Base-by-base conservation (phyloP, 371 early-diverging fungal genomes). In the Vairimorpha ceranae region DNA sequence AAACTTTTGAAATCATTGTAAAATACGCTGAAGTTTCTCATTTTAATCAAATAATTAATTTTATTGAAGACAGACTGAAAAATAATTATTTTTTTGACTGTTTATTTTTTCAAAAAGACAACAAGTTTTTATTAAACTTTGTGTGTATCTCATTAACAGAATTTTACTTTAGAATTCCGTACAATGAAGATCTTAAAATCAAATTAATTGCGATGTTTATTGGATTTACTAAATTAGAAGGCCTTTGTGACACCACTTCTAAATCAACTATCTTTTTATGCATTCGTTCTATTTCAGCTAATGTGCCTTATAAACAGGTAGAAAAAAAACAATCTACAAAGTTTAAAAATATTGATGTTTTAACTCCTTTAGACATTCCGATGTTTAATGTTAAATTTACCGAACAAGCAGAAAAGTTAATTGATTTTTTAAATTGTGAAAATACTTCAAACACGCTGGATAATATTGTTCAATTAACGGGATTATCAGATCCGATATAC, bases 401-500 rank as follows among this genome's bases (percentile, higher is more conserved):
- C 23, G 36, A 38, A 36, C 10, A 52, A 38, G 23, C 17, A 52
- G 54, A 17, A 52, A 52, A 27, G 38, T 61, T 30, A 15, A 21
- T 8, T 41, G 48, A 45, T 60, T 70, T 45, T 38, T 61, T 29
- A 27, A 1, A 25, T 8, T 35, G 17, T 27, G 51, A 61, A 35
- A 56, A 52, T 25, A 25, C 19, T 10, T 14, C 14, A 0, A 71
- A 38, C n/a, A 71, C 65, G 25, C 41, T 74, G 4, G 66, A 33
- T 77, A 88, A 89, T 66, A 90, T 95, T 35, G 90, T 95, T 25
- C 95, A 95, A 83, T 86, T 98, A 56, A 94, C 96, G 75, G 88
- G 92, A 0, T 92, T 92, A 84, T 91, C 93, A 12, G 99, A 98
- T 79, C 91, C 94, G 0, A 91, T 98, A 6, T 98, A 98, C 79